Evolutionary conservation across 2,329 filamentous ascomycete species (phyloP).

Genomic region (Huntiella bhutanensis): DNA sequence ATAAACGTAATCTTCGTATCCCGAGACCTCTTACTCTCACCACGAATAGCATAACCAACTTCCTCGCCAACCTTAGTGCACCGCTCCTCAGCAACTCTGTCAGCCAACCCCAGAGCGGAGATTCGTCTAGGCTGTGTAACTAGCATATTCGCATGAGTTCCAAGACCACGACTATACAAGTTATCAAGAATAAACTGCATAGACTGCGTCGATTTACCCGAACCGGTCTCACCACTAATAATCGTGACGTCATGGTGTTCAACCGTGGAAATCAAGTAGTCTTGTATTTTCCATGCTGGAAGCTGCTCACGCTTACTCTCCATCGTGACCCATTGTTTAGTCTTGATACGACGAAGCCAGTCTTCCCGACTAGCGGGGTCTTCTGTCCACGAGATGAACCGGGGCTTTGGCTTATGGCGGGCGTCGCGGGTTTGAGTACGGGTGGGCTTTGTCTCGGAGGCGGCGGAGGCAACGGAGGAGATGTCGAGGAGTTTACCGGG

Average conservation of each 20-base stretch:
- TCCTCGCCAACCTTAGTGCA: constrained; percentile 68
- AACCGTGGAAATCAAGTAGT: constrained; percentile 60
- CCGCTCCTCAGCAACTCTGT: constrained; percentile 83
- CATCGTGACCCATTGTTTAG: constrained; percentile 52
- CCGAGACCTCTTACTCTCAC: constrained; percentile 58
- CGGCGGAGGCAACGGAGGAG: constrained; percentile 54
- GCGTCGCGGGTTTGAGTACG: constrained; percentile 14
- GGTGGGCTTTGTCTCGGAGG: constrained; percentile 29
- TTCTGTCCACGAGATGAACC: constrained; percentile 16
- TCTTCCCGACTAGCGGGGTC: constrained; percentile 39
- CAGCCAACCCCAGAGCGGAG: constrained; percentile 80
- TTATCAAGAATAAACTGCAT: constrained; percentile 93
- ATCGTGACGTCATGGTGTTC: constrained; percentile 72
- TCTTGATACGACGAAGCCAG: constrained; percentile 41
- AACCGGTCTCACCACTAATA: constrained; percentile 15
- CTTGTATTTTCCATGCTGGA: constrained; percentile 72
- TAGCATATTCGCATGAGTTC: constrained; percentile 67
- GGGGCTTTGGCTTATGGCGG: constrained; percentile 8
- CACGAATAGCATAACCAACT: constrained; percentile 79
- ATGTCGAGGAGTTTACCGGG: constrained; percentile 75
- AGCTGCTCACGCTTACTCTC: constrained; percentile 50
- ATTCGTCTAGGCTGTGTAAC: constrained; percentile 93
- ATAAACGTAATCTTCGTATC: constrained; percentile 86
- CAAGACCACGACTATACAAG: constrained; percentile 57
- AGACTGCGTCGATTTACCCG: constrained; percentile 43